Conservation (phyloP, 805 yeast species). For the Spencermartinsiella europaea region DNA sequence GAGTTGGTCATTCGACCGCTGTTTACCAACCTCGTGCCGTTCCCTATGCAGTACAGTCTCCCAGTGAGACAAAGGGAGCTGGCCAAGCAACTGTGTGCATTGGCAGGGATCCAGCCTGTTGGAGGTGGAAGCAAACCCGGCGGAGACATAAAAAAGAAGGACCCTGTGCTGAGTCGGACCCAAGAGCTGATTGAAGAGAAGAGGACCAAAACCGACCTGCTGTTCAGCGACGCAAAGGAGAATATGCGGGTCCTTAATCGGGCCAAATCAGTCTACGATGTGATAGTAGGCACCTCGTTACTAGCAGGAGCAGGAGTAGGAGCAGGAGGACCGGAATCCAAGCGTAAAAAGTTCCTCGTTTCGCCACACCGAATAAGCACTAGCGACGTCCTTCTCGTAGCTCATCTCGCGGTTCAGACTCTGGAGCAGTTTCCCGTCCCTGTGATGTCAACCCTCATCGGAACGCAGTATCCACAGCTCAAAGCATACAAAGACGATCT, state of each 20-base stretch:
- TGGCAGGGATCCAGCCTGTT: slow-evolving; percentile 11
- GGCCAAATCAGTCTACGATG: slow-evolving; percentile 10
- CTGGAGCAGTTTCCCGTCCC: slow-evolving; percentile 15
- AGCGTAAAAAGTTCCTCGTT: slow-evolving; percentile 3
- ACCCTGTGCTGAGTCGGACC: slow-evolving; percentile 19
- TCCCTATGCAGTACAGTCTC: slow-evolving; percentile 35
- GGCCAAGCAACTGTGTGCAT: slow-evolving; percentile 20
- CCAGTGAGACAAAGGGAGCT: slow-evolving; percentile 24
- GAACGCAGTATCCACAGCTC: slow-evolving; percentile 13
- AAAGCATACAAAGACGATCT: slow-evolving; percentile 2
- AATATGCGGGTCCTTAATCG: slow-evolving; percentile 10
- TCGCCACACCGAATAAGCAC: slow-evolving; percentile 3
- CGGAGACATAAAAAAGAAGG: slow-evolving; percentile 5
- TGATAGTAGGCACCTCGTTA: background rate
- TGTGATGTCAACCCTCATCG: slow-evolving; percentile 11
- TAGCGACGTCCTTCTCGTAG: slow-evolving; percentile 18
- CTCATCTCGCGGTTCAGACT: slow-evolving; percentile 17
- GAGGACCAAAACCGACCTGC: background rate
- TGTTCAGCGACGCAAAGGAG: slow-evolving; percentile 13
- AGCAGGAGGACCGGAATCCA: background rate
- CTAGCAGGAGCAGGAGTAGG: background rate
- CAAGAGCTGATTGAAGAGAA: slow-evolving; percentile 21
- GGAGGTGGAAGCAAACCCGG: slow-evolving; percentile 3
- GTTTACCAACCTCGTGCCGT: slow-evolving; percentile 28
- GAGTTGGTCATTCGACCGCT: slow-evolving; percentile 29